These are phyloP conservation scores for Nicotiana noctiflora DNA, from an alignment of 257 asterid species.

Conservation along the genomic window DNA sequence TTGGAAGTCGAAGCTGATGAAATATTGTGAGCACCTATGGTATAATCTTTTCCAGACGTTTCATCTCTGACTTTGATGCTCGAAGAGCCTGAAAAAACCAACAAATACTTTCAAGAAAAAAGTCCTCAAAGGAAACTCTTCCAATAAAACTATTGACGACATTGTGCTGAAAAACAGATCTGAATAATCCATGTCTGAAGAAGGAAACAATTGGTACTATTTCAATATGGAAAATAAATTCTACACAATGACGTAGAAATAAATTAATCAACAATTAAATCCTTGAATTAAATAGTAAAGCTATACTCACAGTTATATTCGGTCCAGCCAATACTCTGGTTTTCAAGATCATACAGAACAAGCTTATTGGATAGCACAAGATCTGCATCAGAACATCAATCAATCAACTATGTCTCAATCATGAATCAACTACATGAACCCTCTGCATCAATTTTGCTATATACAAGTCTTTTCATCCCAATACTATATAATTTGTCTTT, in stretches of 20 bases:
- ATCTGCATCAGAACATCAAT: constrained; percentile 40
- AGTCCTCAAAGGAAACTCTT: neutral
- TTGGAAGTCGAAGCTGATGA: constrained; percentile 36
- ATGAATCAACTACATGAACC: neutral
- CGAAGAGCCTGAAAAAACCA: constrained; percentile 52
- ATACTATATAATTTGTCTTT: neutral
- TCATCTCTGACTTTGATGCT: constrained; percentile 68
- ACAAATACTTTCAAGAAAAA: neutral
- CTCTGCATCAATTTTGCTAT: neutral
- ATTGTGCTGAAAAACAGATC: neutral
- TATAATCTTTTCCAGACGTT: constrained; percentile 41
- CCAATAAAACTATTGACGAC: neutral
- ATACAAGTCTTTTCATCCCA: neutral
- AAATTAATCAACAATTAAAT: neutral
- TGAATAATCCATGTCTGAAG: neutral
- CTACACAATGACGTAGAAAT: neutral
- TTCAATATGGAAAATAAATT: neutral
- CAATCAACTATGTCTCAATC: neutral
- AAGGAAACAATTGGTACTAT: neutral
- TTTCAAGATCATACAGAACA: constrained; percentile 68
- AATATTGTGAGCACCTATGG: constrained; percentile 46
- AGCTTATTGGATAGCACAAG: constrained; percentile 75
- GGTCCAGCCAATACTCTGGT: constrained; percentile 77
- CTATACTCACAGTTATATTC: constrained; percentile 63
- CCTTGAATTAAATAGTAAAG: neutral